These are phyloP conservation scores for Vaccinium darrowii DNA, from an alignment of 148 eudicot species.

Conservation along the genomic window DNA sequence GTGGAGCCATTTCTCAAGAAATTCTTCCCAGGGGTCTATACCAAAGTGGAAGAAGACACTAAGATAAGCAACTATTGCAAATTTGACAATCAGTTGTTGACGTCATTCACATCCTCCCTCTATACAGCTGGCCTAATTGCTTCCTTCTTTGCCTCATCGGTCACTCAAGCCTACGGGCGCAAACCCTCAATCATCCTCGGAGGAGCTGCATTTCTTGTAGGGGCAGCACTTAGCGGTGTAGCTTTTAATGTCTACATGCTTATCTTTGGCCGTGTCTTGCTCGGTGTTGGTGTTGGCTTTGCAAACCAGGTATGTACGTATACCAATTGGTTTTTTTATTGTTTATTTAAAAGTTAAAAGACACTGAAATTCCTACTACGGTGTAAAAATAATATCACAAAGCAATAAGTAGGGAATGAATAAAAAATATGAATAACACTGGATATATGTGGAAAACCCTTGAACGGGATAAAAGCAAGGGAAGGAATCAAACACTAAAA, in stretches of 20 bases:
- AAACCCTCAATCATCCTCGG: slow-evolving; percentile 23
- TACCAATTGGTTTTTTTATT: slow-evolving; percentile 12
- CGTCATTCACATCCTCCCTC: slow-evolving; percentile 22
- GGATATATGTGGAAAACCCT: too few relatives aligned
- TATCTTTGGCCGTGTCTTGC: slow-evolving; percentile 15
- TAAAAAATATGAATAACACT: too few relatives aligned
- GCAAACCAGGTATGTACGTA: slow-evolving; percentile 20
- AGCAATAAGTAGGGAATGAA: too few relatives aligned
- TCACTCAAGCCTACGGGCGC: slow-evolving; percentile 33
- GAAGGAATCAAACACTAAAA: too few relatives aligned
- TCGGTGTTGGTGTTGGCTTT: slow-evolving; percentile 25
- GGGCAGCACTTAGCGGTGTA: background rate
- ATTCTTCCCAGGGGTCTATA: slow-evolving; percentile 4
- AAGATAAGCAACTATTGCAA: slow-evolving; percentile 11
- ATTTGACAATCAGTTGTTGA: slow-evolving; percentile 6
- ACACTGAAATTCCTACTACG: too few relatives aligned
- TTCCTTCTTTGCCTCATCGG: slow-evolving; percentile 28
- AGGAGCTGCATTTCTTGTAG: background rate
- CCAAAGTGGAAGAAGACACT: background rate
- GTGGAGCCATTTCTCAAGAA: background rate
- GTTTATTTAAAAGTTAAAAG: too few relatives aligned
- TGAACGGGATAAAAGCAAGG: too few relatives aligned
- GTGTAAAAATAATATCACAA: too few relatives aligned
- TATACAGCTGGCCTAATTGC: slow-evolving; percentile 36
- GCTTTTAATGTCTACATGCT: slow-evolving; percentile 10